Base-by-base conservation (phyloP, 495 filamentous ascomycete genomes). In the Aspergillus indologenus region DNA sequence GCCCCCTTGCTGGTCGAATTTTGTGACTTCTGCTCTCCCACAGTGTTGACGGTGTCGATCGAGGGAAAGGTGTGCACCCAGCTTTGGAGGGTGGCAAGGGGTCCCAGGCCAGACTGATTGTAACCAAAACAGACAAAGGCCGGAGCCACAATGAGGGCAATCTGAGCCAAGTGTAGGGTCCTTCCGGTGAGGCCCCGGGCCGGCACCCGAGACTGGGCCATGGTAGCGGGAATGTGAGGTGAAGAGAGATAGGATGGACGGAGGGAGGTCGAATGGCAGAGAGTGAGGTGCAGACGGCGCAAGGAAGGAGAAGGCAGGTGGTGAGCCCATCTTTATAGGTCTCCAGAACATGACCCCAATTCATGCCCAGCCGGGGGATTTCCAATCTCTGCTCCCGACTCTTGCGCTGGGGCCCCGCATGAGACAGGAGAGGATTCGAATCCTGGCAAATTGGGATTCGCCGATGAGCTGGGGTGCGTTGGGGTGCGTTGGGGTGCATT, bases 1-100 rank as follows among this genome's bases (percentile, higher is more conserved):
- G 70, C 73, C 21, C 77, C 78, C 58, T 72, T 68, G 22, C 61
- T 53, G 17, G 69, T 74, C 5, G 71, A 71, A 26, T 72, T 71
- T n/a, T 64, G 57, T 14, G 61, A n/a, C 26, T 61, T 61, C 12
- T 54, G 15, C 3, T 57, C 64, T 12, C 71, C 71, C 0, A 40
- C 21, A 6, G 73, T 74, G 53, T 74, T 65, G 60, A 70, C 53
- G 19, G 71, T 71, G 26, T 74, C 70, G 29, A 74, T 74, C 17
- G 71, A 45, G 0, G 71, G 73, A 54, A 73, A 75, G 22, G 58
- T 48, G 19, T 70, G 31, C 4, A 67, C 65, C 66, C 66, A 70
- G 34, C 59, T 65, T 24, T 68, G 62, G 45, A 74, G 47, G 0
- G 66, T 71, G 5, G 65, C 57, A 18, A 75, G 53, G 6, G 65